phyloP scores from a whole-genome alignment of 768 basidiomycete genomes.

The Termitomyces sp. region DNA sequence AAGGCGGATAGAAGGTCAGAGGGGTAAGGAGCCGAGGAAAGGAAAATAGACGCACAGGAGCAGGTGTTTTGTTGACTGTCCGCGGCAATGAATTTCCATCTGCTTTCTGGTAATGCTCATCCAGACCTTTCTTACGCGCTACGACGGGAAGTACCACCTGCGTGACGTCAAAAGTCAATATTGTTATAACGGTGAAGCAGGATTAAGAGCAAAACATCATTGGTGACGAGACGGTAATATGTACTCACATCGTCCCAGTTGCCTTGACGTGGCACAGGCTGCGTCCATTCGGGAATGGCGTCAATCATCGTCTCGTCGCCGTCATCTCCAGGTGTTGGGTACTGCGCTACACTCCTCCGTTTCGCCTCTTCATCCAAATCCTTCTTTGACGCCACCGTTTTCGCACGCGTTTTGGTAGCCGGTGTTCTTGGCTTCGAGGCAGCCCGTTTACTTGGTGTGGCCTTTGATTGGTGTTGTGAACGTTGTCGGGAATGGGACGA shows the following conservation, averaged over 20 bases:
- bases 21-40: not conserved
- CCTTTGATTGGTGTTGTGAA: conserved; percentile 28
- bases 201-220: conserved; percentile 1
- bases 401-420: conserved; percentile 31
- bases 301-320: conserved; percentile 47
- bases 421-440: conserved; percentile 26
- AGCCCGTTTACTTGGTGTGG: conserved; percentile 26
- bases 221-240: conserved; percentile 19
- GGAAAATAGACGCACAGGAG: conserved; percentile 51
- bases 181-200: conserved; percentile 7
- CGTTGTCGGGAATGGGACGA: conserved; percentile 26
- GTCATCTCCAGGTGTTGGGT: conserved; percentile 53
- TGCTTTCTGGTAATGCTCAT: conserved; percentile 63
- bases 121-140: conserved; percentile 77
- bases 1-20: conserved; percentile 1
- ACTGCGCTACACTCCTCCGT: conserved; percentile 60
- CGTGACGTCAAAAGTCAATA: conserved; percentile 1
- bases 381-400: conserved; percentile 37
- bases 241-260: conserved; percentile 81
- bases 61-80: conserved; percentile 36
- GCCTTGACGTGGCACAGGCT: conserved; percentile 60
- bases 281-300: conserved; percentile 83
- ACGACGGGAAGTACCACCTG: conserved; percentile 85
- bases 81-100: conserved; percentile 65
- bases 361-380: conserved; percentile 39